Evolutionary conservation across 371 early-diverging fungal species (phyloP), one percentile per base, ranked within the genome.

Genomic region (Mucor ambiguus): DNA sequence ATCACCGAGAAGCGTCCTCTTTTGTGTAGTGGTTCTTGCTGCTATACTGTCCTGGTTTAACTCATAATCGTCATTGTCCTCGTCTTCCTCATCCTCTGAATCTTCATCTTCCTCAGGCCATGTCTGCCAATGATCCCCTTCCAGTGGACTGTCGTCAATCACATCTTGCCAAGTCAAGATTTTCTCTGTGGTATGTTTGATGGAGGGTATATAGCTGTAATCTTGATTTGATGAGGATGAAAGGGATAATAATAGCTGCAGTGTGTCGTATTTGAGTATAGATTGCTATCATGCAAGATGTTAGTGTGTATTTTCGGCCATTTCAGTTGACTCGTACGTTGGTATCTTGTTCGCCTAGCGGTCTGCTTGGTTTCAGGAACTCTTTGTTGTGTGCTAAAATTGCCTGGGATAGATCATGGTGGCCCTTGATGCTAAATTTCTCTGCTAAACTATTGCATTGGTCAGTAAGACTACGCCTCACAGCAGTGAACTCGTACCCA

Each of bases 61-160:
- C 28, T 70, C 71, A 35, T 60, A 60, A 29, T 62, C 55, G 6
- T 64, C 32, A 32, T 71, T 70, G 37, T 32, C 56, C 5, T 32
- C 14, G 32, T 41, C 48, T n/a, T 60, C 33, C 16, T 67, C 66
- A 33, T 74, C 66, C 33, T 71, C 77, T 4, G 41, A 57, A 3
- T 60, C 46, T 9, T 65, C 65, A 5, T 60, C 64, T 9, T 65
- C 63, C 9, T 63, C 64, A 20, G 68, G 41, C 66, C 66, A 69
- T 18, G 64, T 64, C 29, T 70, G 33, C 79, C 79, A 79, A 52
- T 79, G 79, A 64, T 76, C 76, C 0, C 79, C 79, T 33, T 72
- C 61, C 24, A 76, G 58, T 7, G 79, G 79, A 22, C 74, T 74
- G 18, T 79, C 76, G 16, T 56, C 37, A 6, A 79, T 33, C 10